Conservation (phyloP, 2,329 filamentous ascomycete genomes). For the Sarocladium strictum region DNA sequence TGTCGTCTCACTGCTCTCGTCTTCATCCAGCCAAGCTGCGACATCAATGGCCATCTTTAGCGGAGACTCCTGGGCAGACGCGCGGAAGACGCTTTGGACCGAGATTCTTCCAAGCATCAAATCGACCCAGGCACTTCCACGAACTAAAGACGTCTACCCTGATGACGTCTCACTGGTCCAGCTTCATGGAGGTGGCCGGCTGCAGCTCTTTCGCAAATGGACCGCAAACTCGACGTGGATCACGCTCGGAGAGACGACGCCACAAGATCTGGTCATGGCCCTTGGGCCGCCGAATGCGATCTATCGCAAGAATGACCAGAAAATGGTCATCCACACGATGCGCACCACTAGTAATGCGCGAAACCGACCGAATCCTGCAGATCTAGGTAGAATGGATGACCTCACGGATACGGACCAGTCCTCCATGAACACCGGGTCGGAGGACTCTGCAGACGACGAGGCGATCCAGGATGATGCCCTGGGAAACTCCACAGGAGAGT, state of each 20-base stretch:
- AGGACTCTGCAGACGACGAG: conserved; percentile 57
- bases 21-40: conserved; percentile 67
- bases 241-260: conserved; percentile 76
- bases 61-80: conserved; percentile 85
- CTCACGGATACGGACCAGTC: conserved; percentile 70
- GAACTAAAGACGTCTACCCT: conserved; percentile 72
- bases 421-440: conserved; percentile 63
- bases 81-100: conserved; percentile 70
- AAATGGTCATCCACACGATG: conserved; percentile 77
- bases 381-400: conserved; percentile 46
- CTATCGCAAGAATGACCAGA: conserved; percentile 84
- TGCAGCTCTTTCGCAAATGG: conserved; percentile 72
- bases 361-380: conserved; percentile 36
- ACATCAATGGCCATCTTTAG: conserved; percentile 86
- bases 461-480: conserved; percentile 50
- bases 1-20: conserved; percentile 78
- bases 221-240: conserved; percentile 64
- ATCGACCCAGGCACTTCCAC: conserved; percentile 59
- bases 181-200: conserved; percentile 69
- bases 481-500: conserved; percentile 59
- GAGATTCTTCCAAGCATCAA: conserved; percentile 69
- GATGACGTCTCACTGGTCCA: conserved; percentile 81
- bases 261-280: conserved; percentile 85
- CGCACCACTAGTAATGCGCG: conserved; percentile 47
- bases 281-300: conserved; percentile 91